phyloP scores from a whole-genome alignment of 2,329 filamentous ascomycete genomes.

The Arthrobotrys iridis region DNA sequence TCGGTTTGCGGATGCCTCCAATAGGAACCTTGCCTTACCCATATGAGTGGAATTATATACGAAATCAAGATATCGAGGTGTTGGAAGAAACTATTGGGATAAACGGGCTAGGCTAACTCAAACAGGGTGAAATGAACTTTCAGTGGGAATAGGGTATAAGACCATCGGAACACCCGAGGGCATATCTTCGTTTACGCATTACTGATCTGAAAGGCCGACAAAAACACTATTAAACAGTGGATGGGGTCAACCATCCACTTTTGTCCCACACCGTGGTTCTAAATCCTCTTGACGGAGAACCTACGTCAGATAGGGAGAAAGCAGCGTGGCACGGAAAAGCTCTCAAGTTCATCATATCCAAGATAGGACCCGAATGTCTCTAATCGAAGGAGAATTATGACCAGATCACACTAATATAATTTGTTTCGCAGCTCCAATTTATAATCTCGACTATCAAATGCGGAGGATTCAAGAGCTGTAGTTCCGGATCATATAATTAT shows the following conservation, averaged over 20 bases:
- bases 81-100: background rate
- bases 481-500: no score
- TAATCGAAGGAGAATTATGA: slow-evolving; percentile 68
- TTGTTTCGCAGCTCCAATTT: slow-evolving; percentile 71
- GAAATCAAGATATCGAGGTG: background rate
- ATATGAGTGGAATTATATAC: no score
- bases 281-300: slow-evolving; percentile 54
- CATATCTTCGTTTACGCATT: background rate
- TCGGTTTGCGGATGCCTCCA: no score
- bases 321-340: slow-evolving; percentile 58
- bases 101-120: background rate
- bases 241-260: slow-evolving; percentile 54
- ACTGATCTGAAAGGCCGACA: slow-evolving; percentile 11
- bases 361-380: slow-evolving; percentile 70
- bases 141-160: background rate
- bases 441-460: no score
- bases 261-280: slow-evolving; percentile 55
- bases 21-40: no score
- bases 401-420: slow-evolving; percentile 75
- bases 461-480: background rate
- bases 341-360: slow-evolving; percentile 70
- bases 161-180: background rate
- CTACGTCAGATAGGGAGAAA: background rate
- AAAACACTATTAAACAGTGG: slow-evolving; percentile 44
- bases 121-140: slow-evolving; percentile 5